Evolutionary conservation across 2,329 filamentous ascomycete genomes (phyloP).

Genomic region (Ascochyta viciae-villosae): DNA sequence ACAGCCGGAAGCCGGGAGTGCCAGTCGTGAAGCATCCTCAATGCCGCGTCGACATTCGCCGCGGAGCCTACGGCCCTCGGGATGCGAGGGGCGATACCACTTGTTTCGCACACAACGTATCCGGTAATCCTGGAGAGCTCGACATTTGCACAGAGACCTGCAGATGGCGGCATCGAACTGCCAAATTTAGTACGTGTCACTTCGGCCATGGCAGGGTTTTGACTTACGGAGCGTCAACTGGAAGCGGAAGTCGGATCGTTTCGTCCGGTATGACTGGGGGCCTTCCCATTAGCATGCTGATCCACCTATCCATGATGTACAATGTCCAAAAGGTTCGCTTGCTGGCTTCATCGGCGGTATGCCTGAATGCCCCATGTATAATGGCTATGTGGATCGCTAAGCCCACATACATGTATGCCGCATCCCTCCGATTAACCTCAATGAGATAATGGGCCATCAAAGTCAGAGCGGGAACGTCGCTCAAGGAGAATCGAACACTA

Average conservation of each 20-base stretch:
- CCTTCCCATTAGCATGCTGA: slow-evolving; percentile 36
- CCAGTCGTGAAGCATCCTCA: slow-evolving; percentile 33
- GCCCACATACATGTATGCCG: slow-evolving; percentile 37
- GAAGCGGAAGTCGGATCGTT: slow-evolving; percentile 33
- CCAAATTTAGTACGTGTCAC: slow-evolving; percentile 5
- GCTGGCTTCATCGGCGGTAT: slow-evolving; percentile 26
- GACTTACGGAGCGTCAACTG: slow-evolving; percentile 31
- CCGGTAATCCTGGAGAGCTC: slow-evolving; percentile 33
- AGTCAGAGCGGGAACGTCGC: slow-evolving; percentile 33
- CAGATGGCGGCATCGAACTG: slow-evolving; percentile 31
- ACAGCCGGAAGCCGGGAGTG: slow-evolving; percentile 22
- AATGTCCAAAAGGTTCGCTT: slow-evolving; percentile 36
- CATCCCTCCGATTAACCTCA: slow-evolving; percentile 38
- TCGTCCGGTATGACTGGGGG: slow-evolving; percentile 36
- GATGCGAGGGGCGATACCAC: slow-evolving; percentile 29
- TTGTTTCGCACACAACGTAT: slow-evolving; percentile 37
- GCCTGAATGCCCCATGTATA: slow-evolving; percentile 33
- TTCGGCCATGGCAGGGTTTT: background rate
- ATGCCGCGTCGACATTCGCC: slow-evolving; percentile 24
- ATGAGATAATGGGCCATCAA: slow-evolving; percentile 40
- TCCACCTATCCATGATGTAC: slow-evolving; percentile 38
- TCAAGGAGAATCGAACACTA: slow-evolving; percentile 32
- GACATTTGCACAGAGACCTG: slow-evolving; percentile 33
- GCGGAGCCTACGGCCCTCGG: slow-evolving; percentile 11
- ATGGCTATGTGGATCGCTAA: slow-evolving; percentile 36